Base-by-base conservation (phyloP, 1,284 basidiomycete species). In the Heliocybe sulcata region DNA sequence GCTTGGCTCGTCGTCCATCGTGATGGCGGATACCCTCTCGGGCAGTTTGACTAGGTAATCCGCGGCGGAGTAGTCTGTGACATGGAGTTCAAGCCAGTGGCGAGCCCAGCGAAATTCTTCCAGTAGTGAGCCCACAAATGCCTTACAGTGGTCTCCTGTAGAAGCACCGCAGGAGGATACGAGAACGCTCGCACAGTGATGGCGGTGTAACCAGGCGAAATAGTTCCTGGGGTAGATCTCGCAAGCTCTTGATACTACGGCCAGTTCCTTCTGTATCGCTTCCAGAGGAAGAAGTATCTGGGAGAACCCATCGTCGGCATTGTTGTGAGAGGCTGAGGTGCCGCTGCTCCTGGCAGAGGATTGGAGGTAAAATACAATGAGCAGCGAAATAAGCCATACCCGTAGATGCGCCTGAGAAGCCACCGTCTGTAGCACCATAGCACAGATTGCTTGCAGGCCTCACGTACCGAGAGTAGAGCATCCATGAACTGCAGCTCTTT, bases 401-500 rank as follows among this genome's bases (percentile, higher is more conserved):
- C 29, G 29, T 59, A 56, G 4, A 61, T 54, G 19, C 59, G 63
- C 23, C 60, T 60, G 47, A 87, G 71, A 35, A 85, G 68, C 84
- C 84, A 86, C 59, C 79, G 75, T 26, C 85, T 75, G 64, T 88
- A 81, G 60, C 81, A 73, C 86, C 85, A 88, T 16, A 87, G 60
- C 27, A 80, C 74, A 0, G 82, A 81, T 60, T 85, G 77, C 67
- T 87, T 88, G 35, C 79, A 73, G 59, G 73, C 77, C 27, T 82
- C 76, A 3, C 70, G 74, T 35, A 75, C 72, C n/a, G 75, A 70
- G 35, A 84, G 66, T 23, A 85, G 67, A 23, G 76, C 69, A 31
- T 70, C 68, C 1, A 66, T 72, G 58, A 82, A 76, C 26, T 58
- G 56, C 20, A 88, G 70, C 59, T 88, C 85, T 50, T 65, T 57